These are phyloP conservation scores for Suhomyces terraborum DNA, from an alignment of 1,139 yeast species.

Conservation along the genomic window DNA sequence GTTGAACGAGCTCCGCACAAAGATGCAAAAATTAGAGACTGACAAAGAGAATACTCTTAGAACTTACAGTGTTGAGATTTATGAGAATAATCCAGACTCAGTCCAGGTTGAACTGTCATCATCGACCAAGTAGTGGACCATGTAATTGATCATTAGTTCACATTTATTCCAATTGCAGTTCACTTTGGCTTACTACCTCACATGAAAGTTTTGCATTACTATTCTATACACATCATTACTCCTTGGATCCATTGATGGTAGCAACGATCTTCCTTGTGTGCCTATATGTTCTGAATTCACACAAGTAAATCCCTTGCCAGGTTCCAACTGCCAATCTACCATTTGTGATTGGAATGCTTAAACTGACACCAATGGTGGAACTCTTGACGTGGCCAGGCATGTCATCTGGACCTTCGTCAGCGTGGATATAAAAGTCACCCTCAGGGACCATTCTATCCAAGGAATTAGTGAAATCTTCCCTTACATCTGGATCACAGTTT, in stretches of 20 bases:
- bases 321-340: conserved; percentile 74
- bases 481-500: conserved; percentile 78
- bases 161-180: neutral
- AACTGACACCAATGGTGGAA: conserved; percentile 62
- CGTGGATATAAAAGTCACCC: conserved; percentile 61
- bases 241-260: conserved; percentile 65
- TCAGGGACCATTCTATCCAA: conserved; percentile 72
- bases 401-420: conserved; percentile 80
- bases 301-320: conserved; percentile 81
- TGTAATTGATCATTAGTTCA: too few species aligned
- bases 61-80: conserved; percentile 38
- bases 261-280: conserved; percentile 71
- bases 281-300: conserved; percentile 67
- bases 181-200: neutral
- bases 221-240: neutral
- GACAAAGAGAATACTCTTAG: conserved; percentile 29
- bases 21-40: conserved; percentile 25
- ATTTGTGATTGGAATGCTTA: conserved; percentile 67
- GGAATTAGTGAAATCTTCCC: conserved; percentile 64
- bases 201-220: conserved; percentile 1
- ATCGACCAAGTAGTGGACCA: too few species aligned
- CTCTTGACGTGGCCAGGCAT: conserved; percentile 82
- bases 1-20: conserved; percentile 26
- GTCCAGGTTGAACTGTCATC: neutral
- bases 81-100: conserved; percentile 23